A percentile compares a stretch with the other conserved stretches of the same genome.
phyloP scores from a whole-genome alignment of 345 rosid genomes.

The Erysimum cheiranthoides region DNA sequence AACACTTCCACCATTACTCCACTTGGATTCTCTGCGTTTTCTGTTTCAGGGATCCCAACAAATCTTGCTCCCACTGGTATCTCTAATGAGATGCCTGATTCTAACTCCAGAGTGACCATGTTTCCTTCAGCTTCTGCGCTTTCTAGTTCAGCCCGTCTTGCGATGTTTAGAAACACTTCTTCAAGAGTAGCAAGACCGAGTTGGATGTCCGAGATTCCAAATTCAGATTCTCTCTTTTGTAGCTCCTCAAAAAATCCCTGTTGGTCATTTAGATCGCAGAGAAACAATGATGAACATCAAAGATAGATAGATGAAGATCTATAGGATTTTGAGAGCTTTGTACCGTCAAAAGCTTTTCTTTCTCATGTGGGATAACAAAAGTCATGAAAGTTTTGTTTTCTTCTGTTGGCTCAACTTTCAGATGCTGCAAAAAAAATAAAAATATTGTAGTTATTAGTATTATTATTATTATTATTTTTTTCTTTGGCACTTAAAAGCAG shows the following conservation, averaged over 20 bases:
- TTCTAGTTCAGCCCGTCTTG: constrained; percentile 87
- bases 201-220: constrained; percentile 81
- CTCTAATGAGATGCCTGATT: constrained; percentile 69
- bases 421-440: constrained; percentile 61
- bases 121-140: constrained; percentile 74
- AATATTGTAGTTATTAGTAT: too few relatives aligned
- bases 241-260: constrained; percentile 72
- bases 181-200: constrained; percentile 90
- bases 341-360: constrained; percentile 71
- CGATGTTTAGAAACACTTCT: constrained; percentile 91
- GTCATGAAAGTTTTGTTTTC: constrained; percentile 78
- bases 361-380: constrained; percentile 83
- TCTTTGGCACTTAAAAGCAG: background rate
- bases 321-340: constrained; percentile 1
- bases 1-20: constrained; percentile 90
- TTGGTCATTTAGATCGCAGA: constrained; percentile 6
- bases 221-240: constrained; percentile 63
- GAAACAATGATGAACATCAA: background rate
- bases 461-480: background rate
- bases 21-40: constrained; percentile 60
- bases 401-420: constrained; percentile 68
- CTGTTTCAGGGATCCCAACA: constrained; percentile 75
- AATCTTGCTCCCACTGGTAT: constrained; percentile 83
- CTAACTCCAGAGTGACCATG: constrained; percentile 59
- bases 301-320: background rate